Evolutionary conservation across 2,329 filamentous ascomycete species (phyloP).

Genomic region (Penicillium sp.): DNA sequence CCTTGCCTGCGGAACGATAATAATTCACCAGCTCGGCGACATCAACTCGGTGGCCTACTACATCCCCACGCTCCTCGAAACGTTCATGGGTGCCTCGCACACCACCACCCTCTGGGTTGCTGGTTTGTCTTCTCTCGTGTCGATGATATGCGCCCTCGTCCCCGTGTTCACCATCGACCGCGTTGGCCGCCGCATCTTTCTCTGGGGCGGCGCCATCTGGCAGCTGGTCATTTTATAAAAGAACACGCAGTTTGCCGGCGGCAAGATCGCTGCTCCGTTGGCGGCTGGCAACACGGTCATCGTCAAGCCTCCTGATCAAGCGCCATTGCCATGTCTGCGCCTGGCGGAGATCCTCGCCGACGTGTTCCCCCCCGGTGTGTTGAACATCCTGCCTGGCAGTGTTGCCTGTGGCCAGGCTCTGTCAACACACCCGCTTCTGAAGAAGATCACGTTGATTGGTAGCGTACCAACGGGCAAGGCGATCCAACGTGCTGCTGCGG

Average conservation of each 20-base stretch:
- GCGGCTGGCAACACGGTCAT: conserved; percentile 35
- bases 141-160: conserved; percentile 33
- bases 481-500: conserved; percentile 29
- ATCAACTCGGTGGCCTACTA: conserved; percentile 38
- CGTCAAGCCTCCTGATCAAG: conserved; percentile 31
- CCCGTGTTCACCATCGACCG: conserved; percentile 33
- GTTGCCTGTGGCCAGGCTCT: conserved; percentile 24
- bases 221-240: conserved; percentile 31
- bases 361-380: conserved; percentile 20
- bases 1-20: conserved; percentile 34
- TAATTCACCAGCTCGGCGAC: conserved; percentile 39
- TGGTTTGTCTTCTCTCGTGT: conserved; percentile 35
- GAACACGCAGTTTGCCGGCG: conserved; percentile 50
- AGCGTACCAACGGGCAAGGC: conserved; percentile 30
- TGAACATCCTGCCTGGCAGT: conserved; percentile 19
- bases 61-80: conserved; percentile 35
- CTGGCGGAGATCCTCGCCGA: conserved; percentile 19
- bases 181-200: conserved; percentile 30
- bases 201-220: conserved; percentile 31
- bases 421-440: conserved; percentile 26
- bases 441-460: conserved; percentile 34
- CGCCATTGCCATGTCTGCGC: conserved; percentile 19
- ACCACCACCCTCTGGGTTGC: conserved; percentile 33
- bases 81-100: conserved; percentile 28
- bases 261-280: conserved; percentile 35